phyloP scores from a whole-genome alignment of 495 filamentous ascomycete species.

The Pseudevernia furfuracea region DNA sequence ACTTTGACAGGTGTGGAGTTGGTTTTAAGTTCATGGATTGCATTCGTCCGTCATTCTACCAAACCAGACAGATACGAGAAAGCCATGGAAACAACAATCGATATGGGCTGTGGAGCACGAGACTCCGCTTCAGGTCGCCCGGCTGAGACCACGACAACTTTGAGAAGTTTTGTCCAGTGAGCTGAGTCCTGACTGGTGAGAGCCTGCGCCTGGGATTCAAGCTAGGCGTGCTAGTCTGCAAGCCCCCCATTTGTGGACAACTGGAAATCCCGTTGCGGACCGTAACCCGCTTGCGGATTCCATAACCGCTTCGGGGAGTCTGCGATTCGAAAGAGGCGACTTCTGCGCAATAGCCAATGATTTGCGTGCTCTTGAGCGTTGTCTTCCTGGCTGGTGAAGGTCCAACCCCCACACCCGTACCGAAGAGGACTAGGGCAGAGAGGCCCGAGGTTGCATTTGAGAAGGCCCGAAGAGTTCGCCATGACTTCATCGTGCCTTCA shows the following conservation, averaged over 20 bases:
- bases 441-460: neutral
- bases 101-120: neutral
- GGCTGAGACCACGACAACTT: neutral
- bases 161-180: neutral
- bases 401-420: neutral
- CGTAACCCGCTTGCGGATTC: neutral
- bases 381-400: neutral
- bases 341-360: neutral
- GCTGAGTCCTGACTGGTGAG: neutral
- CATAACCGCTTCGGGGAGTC: neutral
- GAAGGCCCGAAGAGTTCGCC: neutral
- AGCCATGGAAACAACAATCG: too few relatives aligned
- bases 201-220: neutral
- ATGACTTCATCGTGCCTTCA: neutral
- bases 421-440: neutral
- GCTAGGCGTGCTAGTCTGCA: neutral
- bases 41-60: neutral
- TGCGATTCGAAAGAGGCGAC: slow-evolving; percentile 2
- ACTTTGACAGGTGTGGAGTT: neutral
- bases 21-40: neutral
- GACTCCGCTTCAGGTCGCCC: neutral
- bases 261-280: slow-evolving; percentile 1
- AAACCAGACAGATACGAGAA: neutral
- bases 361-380: neutral
- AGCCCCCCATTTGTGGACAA: neutral